A percentile compares a stretch with the other conserved stretches of the same genome.
These are phyloP conservation scores for Colletotrichum falcatum DNA, from an alignment of 2,329 filamentous ascomycete species.

Conservation along the genomic window DNA sequence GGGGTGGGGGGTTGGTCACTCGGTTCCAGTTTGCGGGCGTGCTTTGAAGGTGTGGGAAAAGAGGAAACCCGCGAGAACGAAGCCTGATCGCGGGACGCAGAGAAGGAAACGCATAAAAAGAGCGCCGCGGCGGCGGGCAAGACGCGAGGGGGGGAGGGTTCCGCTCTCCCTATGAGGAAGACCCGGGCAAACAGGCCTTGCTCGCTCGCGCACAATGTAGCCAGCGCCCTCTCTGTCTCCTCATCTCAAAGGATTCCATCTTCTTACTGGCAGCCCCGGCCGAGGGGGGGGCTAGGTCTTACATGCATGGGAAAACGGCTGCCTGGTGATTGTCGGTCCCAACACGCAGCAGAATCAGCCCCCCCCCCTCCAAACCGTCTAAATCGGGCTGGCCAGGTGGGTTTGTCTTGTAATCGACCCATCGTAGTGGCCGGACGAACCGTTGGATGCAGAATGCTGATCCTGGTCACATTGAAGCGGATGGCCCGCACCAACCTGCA, in stretches of 20 bases:
- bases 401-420: constrained; percentile 2
- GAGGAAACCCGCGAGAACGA: constrained; percentile 6
- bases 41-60: background rate
- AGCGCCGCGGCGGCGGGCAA: too few relatives aligned
- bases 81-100: background rate
- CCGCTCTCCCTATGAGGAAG: constrained; percentile 18
- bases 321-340: constrained; percentile 7
- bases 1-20: background rate
- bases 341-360: constrained; percentile 15
- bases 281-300: constrained; percentile 21
- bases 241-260: background rate
- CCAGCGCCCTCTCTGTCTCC: constrained; percentile 2
- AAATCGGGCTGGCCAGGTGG: constrained; percentile 20
- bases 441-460: constrained; percentile 8
- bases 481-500: background rate
- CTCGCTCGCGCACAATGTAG: constrained; percentile 7
- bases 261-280: constrained; percentile 14
- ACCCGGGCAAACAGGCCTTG: background rate
- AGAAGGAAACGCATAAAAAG: too few relatives aligned
- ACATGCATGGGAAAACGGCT: constrained; percentile 26
- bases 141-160: background rate
- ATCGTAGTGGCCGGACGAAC: constrained; percentile 7
- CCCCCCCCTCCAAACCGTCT: constrained; percentile 19
- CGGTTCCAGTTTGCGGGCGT: background rate
- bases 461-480: constrained; percentile 1